Evolutionary conservation across 352 stramenopile species (phyloP).

Genomic region (Aphanomyces stellatus): DNA sequence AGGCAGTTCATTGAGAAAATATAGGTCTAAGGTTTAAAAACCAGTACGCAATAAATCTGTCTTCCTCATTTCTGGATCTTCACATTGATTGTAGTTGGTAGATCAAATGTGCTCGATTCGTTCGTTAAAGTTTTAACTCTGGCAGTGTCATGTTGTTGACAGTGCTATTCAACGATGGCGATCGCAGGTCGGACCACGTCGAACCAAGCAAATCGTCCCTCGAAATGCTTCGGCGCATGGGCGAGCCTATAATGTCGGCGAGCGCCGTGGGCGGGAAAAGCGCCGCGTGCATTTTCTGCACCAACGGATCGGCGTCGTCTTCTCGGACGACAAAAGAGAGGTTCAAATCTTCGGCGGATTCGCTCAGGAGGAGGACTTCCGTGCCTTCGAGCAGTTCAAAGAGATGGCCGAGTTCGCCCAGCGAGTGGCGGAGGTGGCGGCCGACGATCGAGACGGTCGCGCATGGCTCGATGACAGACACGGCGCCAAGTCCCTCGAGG

Average conservation of each 20-base stretch:
- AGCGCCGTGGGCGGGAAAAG: conserved; percentile 38
- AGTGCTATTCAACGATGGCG: neutral
- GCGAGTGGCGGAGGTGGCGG: conserved; percentile 62
- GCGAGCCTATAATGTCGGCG: neutral
- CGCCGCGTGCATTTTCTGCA: conserved; percentile 68
- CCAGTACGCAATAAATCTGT: too few species aligned
- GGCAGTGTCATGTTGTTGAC: too few species aligned
- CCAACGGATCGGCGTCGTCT: conserved; percentile 62
- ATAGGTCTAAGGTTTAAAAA: too few species aligned
- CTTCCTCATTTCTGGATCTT: too few species aligned
- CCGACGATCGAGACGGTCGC: conserved; percentile 84
- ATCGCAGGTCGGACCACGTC: neutral
- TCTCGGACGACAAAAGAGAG: conserved; percentile 84
- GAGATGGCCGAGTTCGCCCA: conserved; percentile 74
- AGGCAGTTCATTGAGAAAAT: too few species aligned
- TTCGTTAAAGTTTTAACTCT: too few species aligned
- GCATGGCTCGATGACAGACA: conserved; percentile 71
- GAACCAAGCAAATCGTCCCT: neutral
- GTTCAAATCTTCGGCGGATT: conserved; percentile 85
- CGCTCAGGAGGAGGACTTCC: conserved; percentile 75
- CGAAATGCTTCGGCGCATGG: neutral
- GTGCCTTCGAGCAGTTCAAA: conserved; percentile 79
- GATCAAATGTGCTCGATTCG: too few species aligned
- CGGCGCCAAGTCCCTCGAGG: conserved; percentile 59
- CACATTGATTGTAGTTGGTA: too few species aligned